Conservation (phyloP, 768 basidiomycete species). For the Hypholoma fasciculare region DNA sequence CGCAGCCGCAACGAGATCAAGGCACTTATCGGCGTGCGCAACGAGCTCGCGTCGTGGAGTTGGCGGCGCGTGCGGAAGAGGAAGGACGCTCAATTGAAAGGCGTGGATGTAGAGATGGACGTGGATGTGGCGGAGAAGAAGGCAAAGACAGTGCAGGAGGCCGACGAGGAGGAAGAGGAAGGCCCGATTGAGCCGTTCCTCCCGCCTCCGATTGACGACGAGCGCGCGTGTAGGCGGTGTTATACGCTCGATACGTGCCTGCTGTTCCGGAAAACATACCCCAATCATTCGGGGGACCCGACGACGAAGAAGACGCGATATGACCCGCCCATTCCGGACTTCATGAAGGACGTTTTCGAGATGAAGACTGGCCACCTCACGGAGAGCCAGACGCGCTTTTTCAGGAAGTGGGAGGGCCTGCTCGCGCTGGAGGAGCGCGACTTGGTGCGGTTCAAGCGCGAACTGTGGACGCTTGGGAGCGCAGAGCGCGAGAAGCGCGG, state of each 20-base stretch:
- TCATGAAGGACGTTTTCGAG: constrained; percentile 67
- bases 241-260: constrained; percentile 87
- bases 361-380: constrained; percentile 84
- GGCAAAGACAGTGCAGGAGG: not conserved
- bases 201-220: constrained; percentile 85
- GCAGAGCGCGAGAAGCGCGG: constrained; percentile 78
- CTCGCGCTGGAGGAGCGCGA: constrained; percentile 88
- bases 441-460: constrained; percentile 78
- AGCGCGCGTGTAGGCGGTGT: constrained; percentile 76
- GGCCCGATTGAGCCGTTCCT: constrained; percentile 58
- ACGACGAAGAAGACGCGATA: not conserved
- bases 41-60: constrained; percentile 82
- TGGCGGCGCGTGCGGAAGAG: constrained; percentile 42
- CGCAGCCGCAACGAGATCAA: constrained; percentile 80
- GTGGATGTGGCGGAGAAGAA: constrained; percentile 8
- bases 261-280: constrained; percentile 78
- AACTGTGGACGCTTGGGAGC: constrained; percentile 92
- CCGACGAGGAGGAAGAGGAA: constrained; percentile 14
- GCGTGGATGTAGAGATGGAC: constrained; percentile 16
- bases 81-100: constrained; percentile 8
- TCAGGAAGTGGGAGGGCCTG: constrained; percentile 87
- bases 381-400: constrained; percentile 67
- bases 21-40: constrained; percentile 78
- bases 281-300: constrained; percentile 1
- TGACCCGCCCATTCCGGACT: constrained; percentile 33